These are phyloP conservation scores for Lodderomyces oxycetoniae DNA, from an alignment of 1,139 yeast species.

Conservation along the genomic window DNA sequence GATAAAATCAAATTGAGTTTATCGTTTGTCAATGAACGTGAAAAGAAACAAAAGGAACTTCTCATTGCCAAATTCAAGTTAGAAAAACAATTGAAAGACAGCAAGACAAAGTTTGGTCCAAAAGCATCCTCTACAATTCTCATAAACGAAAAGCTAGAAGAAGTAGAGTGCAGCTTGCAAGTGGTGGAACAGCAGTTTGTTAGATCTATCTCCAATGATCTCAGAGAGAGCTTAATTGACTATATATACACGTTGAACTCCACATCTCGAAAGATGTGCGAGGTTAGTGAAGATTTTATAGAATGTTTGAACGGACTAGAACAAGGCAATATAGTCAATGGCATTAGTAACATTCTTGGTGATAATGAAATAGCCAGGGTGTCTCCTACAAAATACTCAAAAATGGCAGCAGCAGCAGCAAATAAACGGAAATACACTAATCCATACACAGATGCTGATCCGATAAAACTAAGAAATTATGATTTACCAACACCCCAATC, in stretches of 20 bases:
- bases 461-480: constrained; percentile 8
- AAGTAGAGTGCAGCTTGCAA: constrained; percentile 42
- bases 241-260: constrained; percentile 35
- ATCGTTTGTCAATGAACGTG: constrained; percentile 46
- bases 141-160: constrained; percentile 47
- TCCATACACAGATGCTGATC: constrained; percentile 5
- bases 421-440: constrained; percentile 1
- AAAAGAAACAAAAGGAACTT: constrained; percentile 40
- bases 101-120: constrained; percentile 44
- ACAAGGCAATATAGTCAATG: constrained; percentile 1
- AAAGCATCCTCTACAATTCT: constrained; percentile 34
- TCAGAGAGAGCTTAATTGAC: constrained; percentile 42
- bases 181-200: constrained; percentile 49
- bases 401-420: constrained; percentile 4
- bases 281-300: constrained; percentile 29
- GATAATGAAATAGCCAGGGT: constrained; percentile 10
- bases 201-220: constrained; percentile 41
- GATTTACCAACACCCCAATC: constrained; percentile 14
- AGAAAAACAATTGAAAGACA: constrained; percentile 31
- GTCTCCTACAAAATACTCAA: constrained; percentile 13
- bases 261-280: constrained; percentile 26
- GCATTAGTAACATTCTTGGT: neutral
- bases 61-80: constrained; percentile 30
- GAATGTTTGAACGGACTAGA: constrained; percentile 5
- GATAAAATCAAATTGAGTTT: constrained; percentile 41